Percentiles rank a stretch among this genome's conserved stretches.
phyloP scores from a whole-genome alignment of 192 early-diverging fungal genomes.

The Umbelopsis vinacea region DNA sequence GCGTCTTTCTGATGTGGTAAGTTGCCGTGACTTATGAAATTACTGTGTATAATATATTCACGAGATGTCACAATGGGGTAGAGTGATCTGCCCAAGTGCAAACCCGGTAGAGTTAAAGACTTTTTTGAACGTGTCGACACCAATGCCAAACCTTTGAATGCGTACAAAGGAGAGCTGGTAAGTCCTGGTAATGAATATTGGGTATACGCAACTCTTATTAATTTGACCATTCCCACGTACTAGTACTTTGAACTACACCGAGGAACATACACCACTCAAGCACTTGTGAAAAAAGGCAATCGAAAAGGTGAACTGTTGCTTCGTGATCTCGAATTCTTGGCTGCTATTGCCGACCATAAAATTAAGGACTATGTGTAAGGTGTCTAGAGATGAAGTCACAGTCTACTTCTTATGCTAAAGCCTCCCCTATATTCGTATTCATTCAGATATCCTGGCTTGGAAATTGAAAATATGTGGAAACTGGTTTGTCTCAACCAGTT shows the following conservation, averaged over 20 bases:
- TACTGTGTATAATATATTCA: neutral
- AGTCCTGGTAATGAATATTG: neutral
- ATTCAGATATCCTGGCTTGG: constrained; percentile 70
- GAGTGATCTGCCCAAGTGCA: constrained; percentile 76
- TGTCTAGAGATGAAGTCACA: no score
- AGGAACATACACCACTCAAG: constrained; percentile 97
- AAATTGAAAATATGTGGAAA: constrained; percentile 89
- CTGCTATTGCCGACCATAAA: constrained; percentile 48
- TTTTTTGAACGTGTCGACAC: constrained; percentile 86
- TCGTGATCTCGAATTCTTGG: constrained; percentile 83
- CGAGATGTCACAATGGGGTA: constrained; percentile 5
- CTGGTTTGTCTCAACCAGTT: constrained; percentile 93
- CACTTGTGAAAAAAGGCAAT: constrained; percentile 83
- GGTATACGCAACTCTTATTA: neutral
- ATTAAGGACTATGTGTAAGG: constrained; percentile 5
- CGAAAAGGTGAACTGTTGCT: constrained; percentile 85
- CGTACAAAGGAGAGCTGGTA: constrained; percentile 95
- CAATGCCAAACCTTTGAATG: constrained; percentile 69
- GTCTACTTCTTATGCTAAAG: no score
- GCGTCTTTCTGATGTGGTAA: constrained; percentile 72
- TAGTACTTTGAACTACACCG: constrained; percentile 98
- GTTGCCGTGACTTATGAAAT: neutral
- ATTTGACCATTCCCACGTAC: neutral
- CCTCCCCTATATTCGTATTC: neutral
- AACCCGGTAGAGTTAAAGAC: constrained; percentile 72